Percentiles rank a stretch among this genome's conserved stretches.
These are phyloP conservation scores for Teratosphaeria nubilosa DNA, from an alignment of 2,329 filamentous ascomycete species.

Conservation along the genomic window DNA sequence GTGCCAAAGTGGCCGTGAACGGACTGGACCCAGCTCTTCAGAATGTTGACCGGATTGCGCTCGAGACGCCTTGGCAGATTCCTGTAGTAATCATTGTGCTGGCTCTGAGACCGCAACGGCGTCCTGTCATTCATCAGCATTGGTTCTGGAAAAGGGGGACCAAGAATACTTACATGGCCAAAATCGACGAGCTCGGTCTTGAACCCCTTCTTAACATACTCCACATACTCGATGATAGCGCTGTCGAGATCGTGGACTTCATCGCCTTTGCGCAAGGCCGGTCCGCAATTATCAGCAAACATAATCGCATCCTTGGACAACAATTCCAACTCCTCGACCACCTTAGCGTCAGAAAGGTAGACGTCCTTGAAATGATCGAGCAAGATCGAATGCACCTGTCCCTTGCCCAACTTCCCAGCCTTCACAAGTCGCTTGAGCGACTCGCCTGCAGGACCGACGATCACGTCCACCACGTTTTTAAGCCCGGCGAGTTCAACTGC, in stretches of 20 bases:
- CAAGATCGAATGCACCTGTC: slow-evolving; percentile 28
- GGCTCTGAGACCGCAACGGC: not conserved
- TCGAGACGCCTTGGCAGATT: not conserved
- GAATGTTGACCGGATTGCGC: not conserved
- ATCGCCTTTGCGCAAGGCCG: not conserved
- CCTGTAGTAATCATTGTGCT: not conserved
- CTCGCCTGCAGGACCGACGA: slow-evolving; percentile 25
- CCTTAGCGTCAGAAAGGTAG: slow-evolving; percentile 28
- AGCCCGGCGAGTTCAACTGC: slow-evolving; percentile 27
- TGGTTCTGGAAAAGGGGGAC: not conserved
- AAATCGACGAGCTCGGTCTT: not conserved
- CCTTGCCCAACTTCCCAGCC: slow-evolving; percentile 17
- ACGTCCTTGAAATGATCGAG: slow-evolving; percentile 28
- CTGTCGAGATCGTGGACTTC: not conserved
- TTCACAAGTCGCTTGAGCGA: slow-evolving; percentile 20
- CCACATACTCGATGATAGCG: not conserved
- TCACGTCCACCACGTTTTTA: slow-evolving; percentile 23
- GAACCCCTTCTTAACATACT: not conserved
- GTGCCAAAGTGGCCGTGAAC: not conserved
- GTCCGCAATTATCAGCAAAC: slow-evolving; percentile 31
- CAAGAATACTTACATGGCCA: not conserved
- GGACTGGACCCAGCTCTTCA: no score
- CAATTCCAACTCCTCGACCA: slow-evolving; percentile 26
- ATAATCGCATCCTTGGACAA: slow-evolving; percentile 26
- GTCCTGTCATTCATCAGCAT: not conserved